phyloP scores from a whole-genome alignment of 1,284 basidiomycete genomes.

The Leccinum fuscescens region DNA sequence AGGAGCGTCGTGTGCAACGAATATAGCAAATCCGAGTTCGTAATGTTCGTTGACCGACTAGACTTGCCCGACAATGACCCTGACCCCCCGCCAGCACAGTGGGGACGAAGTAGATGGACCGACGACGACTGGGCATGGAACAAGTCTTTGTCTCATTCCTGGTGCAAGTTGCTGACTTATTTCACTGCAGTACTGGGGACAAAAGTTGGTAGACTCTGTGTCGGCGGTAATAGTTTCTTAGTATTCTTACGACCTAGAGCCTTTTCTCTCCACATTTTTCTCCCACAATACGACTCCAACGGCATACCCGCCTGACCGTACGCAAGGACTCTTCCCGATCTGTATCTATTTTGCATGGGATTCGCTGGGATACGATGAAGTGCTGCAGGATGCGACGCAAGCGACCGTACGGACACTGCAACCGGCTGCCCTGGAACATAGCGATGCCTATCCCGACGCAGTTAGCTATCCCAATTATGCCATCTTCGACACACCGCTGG shows the following conservation, averaged over 20 bases:
- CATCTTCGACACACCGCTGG: conserved; percentile 43
- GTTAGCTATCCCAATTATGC: conserved; percentile 53
- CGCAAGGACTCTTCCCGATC: conserved; percentile 40
- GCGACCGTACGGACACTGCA: conserved; percentile 38
- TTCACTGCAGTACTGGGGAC: conserved; percentile 4
- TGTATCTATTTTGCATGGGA: conserved; percentile 49
- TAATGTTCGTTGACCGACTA: conserved; percentile 40
- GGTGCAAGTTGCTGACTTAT: not conserved
- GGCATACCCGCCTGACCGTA: conserved; percentile 48
- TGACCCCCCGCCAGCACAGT: conserved; percentile 20
- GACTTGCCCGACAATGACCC: conserved; percentile 35
- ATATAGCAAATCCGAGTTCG: conserved; percentile 62
- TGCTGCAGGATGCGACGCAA: conserved; percentile 39
- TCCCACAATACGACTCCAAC: conserved; percentile 26
- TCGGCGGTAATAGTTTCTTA: not conserved
- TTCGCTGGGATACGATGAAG: conserved; percentile 33
- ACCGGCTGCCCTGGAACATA: not conserved
- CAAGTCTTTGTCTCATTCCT: not conserved
- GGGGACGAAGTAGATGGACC: conserved; percentile 27
- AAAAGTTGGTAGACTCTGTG: conserved; percentile 19
- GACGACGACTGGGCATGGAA: not conserved
- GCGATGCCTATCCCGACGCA: conserved; percentile 9
- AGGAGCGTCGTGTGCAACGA: conserved; percentile 57
- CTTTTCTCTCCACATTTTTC: conserved; percentile 42
- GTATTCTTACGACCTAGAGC: conserved; percentile 55